Conservation (phyloP, 2,329 filamentous ascomycete genomes). For the Ascochyta lentis region DNA sequence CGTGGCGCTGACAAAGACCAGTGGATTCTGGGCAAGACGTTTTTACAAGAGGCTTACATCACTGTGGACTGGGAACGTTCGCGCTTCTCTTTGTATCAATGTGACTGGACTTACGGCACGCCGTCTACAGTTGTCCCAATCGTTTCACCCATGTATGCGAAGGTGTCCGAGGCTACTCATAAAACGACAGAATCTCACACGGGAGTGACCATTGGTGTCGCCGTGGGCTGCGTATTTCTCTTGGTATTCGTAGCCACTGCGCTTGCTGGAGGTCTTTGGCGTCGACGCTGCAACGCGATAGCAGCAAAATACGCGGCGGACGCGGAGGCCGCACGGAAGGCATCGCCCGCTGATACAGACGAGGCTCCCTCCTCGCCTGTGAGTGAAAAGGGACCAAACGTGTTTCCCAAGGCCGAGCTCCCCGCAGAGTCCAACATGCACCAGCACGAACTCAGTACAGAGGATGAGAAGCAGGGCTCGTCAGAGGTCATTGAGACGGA, state of each 20-base stretch:
- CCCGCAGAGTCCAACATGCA: conserved; percentile 37
- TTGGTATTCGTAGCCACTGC: conserved; percentile 41
- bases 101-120: conserved; percentile 41
- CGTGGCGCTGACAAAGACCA: conserved; percentile 61
- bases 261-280: conserved; percentile 46
- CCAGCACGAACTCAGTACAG: conserved; percentile 22
- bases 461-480: conserved; percentile 25
- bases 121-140: conserved; percentile 42
- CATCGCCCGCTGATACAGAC: conserved; percentile 26
- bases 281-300: conserved; percentile 32
- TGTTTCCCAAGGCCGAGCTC: conserved; percentile 57
- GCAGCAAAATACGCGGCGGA: conserved; percentile 36
- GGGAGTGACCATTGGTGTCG: conserved; percentile 54
- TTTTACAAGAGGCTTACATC: conserved; percentile 71
- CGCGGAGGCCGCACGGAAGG: conserved; percentile 30
- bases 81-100: conserved; percentile 55
- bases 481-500: conserved; percentile 41
- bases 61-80: conserved; percentile 57
- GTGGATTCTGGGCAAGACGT: conserved; percentile 70
- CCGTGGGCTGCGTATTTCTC: conserved; percentile 48
- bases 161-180: not conserved
- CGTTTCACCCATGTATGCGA: conserved; percentile 35
- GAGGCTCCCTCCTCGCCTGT: conserved; percentile 32
- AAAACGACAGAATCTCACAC: conserved; percentile 25
- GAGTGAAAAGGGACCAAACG: conserved; percentile 34